Evolutionary conservation across 73 alveolate species (phyloP).

Genomic region (Tetrahymena thermophila): DNA sequence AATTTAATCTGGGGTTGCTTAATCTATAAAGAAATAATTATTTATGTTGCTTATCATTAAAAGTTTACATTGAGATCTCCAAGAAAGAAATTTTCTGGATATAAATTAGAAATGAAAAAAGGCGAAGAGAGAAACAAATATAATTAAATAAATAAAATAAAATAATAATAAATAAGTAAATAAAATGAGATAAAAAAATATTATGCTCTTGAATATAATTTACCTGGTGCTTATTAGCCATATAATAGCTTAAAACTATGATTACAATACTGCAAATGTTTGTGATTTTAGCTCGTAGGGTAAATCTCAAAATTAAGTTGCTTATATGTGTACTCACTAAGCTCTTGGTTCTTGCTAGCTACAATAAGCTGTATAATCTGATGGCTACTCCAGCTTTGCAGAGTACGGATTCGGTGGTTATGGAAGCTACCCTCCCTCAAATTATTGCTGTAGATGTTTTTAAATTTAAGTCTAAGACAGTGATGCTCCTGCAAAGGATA

Average conservation of each 20-base stretch:
- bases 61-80: not conserved
- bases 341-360: not conserved
- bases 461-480: not conserved
- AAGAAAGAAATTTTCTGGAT: not conserved
- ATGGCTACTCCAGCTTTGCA: not conserved
- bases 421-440: not conserved
- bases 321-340: not conserved
- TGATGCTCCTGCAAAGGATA: not conserved
- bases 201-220: not conserved
- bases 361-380: not conserved
- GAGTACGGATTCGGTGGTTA: not conserved
- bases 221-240: not conserved
- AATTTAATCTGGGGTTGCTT: not conserved
- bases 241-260: not conserved
- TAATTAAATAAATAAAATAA: too few species aligned
- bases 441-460: not conserved
- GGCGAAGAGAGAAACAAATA: too few species aligned
- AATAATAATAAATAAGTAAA: too few species aligned
- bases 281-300: not conserved
- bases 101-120: not conserved
- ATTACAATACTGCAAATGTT: not conserved
- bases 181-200: not conserved
- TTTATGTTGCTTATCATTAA: not conserved
- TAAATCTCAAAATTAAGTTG: not conserved
- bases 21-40: too few species aligned